Evolutionary conservation across 352 stramenopile genomes (phyloP), one percentile per base, ranked within the genome.

Genomic region (Phytophthora colocasiae): DNA sequence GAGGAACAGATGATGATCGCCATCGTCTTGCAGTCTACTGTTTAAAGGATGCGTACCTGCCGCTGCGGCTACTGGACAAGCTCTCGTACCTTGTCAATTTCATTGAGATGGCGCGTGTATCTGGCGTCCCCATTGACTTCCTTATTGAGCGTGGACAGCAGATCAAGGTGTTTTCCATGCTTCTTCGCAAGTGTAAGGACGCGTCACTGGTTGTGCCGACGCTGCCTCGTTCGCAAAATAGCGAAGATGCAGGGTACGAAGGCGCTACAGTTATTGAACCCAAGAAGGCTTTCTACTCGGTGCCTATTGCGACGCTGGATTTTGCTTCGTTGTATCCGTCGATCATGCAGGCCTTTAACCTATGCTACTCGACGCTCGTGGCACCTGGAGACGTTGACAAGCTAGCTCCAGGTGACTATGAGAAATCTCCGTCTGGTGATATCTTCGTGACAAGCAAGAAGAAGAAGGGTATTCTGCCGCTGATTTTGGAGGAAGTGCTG

Each of bases 291-390:
- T 99, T 98, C 73, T 99, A 99, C 81, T 87, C 98, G 47, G 95
- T 99, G 45, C 98, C 98, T 10, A 99, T 99, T 73, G 97, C 97
- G 15, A 99, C 98, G 43, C 75, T 99, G 50, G 98, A 99, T 94
- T 99, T 99, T 80, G 98, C 98, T 10, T 99, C 97, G n/a, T 85
- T 99, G 64, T 99, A 99, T 73, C 98, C 98, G 45, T 99, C 97
- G 48, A 99, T 99, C 77, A 99, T 99, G 98, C 97, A 99, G 71
- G 98, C 97, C 7, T 98, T 99, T 80, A 99, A 99, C 73, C 70
- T 99, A 8, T 99, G 98, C 79, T 99, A 99, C 82, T 99, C 97
- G 31, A 99, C 98, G n/a, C 86, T 99, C 17, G 84, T 99, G 6
- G 87, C 87, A 14, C 77, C 77, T 17, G 59, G 55, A 15, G 91